Percentiles rank a stretch among this genome's conserved stretches.
Evolutionary conservation across 139 green algal genomes (phyloP).

Genomic region (Closterium sp.): DNA sequence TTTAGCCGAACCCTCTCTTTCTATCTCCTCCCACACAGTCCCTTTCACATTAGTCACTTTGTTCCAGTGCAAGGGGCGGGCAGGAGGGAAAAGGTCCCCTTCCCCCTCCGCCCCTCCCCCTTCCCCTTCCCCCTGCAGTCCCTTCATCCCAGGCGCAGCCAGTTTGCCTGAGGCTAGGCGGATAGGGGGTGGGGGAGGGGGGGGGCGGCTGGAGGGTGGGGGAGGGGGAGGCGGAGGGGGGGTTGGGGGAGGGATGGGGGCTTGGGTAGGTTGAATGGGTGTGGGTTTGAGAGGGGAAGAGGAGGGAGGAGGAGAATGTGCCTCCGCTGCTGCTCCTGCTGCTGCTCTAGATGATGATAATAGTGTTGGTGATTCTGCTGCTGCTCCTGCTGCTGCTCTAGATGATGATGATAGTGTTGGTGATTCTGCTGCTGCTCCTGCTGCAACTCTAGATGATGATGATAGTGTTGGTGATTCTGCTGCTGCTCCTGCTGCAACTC

Average conservation of each 20-base stretch:
- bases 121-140: not conserved
- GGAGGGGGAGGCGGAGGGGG: slow-evolving; percentile 2
- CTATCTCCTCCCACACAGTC: slow-evolving; percentile 1
- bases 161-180: not conserved
- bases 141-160: not conserved
- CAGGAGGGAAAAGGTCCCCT: not conserved
- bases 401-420: too few relatives aligned
- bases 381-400: too few relatives aligned
- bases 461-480: too few relatives aligned
- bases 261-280: not conserved
- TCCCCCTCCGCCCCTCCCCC: not conserved
- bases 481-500: too few relatives aligned
- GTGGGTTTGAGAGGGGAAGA: not conserved
- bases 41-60: not conserved
- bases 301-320: not conserved
- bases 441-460: too few relatives aligned
- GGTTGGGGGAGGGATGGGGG: not conserved
- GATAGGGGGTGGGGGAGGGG: not conserved
- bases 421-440: too few relatives aligned
- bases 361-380: too few relatives aligned
- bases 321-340: too few relatives aligned
- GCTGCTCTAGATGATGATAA: too few relatives aligned
- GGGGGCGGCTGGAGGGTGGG: not conserved
- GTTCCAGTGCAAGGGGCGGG: not conserved
- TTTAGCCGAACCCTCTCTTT: not conserved